phyloP scores from a whole-genome alignment of 2,329 filamentous ascomycete genomes.

The Fusarium anguioides region DNA sequence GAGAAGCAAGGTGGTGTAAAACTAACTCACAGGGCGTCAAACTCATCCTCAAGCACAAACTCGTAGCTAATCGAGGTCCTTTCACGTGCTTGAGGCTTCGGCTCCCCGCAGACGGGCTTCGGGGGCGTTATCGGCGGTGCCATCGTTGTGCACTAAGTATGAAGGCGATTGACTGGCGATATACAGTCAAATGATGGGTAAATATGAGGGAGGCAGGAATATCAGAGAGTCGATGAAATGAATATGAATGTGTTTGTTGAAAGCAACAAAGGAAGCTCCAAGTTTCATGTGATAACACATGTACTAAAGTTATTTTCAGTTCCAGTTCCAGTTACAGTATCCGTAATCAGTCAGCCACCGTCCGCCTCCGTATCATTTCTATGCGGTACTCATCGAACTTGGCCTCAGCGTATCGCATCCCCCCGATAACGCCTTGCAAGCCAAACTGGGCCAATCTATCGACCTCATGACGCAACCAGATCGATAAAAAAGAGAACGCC shows the following conservation, averaged over 20 bases:
- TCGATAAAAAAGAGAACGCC: neutral
- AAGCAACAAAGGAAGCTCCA: neutral
- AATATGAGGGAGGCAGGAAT: neutral
- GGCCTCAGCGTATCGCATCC: conserved; percentile 34
- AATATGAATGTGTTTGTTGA: conserved; percentile 11
- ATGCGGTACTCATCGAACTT: conserved; percentile 18
- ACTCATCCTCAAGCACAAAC: conserved; percentile 62
- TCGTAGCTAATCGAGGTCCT: conserved; percentile 43
- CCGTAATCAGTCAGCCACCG: conserved; percentile 4
- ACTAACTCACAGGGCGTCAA: conserved; percentile 63
- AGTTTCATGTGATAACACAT: conserved; percentile 30
- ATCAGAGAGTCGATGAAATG: neutral
- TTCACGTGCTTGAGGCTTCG: conserved; percentile 35
- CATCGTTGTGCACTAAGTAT: conserved; percentile 22
- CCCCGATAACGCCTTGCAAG: conserved; percentile 37
- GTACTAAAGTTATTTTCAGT: neutral
- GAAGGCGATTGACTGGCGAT: neutral
- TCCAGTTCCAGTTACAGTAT: neutral
- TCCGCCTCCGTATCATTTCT: neutral
- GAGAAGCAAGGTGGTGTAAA: too few species aligned
- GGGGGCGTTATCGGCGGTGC: conserved; percentile 32
- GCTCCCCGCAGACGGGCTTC: conserved; percentile 34
- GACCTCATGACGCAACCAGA: conserved; percentile 37
- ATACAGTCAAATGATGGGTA: neutral
- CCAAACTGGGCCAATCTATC: conserved; percentile 20